Evolutionary conservation across 371 early-diverging fungal species (phyloP).

Genomic region (Polyrhizophydium stewartii): DNA sequence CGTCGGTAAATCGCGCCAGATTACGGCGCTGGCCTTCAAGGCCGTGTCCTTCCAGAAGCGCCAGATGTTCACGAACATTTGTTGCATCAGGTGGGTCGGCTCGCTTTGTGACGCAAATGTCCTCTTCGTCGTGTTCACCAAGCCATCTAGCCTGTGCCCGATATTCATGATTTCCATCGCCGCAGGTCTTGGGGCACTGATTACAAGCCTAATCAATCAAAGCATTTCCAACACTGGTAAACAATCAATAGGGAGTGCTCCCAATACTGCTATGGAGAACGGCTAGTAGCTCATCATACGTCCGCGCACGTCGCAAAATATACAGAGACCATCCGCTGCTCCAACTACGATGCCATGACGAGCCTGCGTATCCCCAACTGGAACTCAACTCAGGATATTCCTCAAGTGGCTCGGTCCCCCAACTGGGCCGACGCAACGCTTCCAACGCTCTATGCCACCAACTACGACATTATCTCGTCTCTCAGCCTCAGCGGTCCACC

Average conservation of each 20-base stretch:
- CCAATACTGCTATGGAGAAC: background rate
- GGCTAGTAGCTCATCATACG: constrained; percentile 3
- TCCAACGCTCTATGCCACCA: background rate
- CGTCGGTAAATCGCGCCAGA: constrained; percentile 2
- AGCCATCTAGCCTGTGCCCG: constrained; percentile 21
- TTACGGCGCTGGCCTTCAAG: constrained; percentile 37
- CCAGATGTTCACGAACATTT: constrained; percentile 58
- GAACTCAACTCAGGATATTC: background rate
- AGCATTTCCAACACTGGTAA: background rate
- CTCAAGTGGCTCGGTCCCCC: background rate
- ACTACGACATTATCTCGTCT: too few species aligned
- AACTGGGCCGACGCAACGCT: constrained; percentile 3
- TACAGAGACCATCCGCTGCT: background rate
- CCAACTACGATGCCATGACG: background rate
- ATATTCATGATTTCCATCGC: constrained; percentile 32
- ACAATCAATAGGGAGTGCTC: background rate
- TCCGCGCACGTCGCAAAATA: too few species aligned
- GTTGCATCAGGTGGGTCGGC: constrained; percentile 45
- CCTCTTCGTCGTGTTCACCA: too few species aligned
- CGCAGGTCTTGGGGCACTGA: constrained; percentile 24
- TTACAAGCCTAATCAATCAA: constrained; percentile 18
- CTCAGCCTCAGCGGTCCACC: constrained; percentile 7
- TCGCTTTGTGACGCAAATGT: too few species aligned
- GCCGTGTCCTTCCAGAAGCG: constrained; percentile 61
- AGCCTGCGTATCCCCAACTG: background rate